phyloP scores from a whole-genome alignment of 352 stramenopile species.

The Sclerospora graminicola region DNA sequence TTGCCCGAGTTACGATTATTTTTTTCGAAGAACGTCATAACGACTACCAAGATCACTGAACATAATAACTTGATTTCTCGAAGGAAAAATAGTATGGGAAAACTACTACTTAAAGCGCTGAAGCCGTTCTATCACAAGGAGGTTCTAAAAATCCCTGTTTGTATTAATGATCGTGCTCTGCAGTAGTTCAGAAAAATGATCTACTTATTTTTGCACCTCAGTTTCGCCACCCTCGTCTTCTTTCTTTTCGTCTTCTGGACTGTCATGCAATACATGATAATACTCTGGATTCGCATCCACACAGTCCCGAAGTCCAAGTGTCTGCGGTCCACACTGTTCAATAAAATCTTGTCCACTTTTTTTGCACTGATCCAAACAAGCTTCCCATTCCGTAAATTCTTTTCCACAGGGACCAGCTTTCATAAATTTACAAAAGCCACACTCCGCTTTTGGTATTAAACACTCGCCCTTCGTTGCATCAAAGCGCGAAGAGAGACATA shows the following conservation, averaged over 20 bases:
- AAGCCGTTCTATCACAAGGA: too few species aligned
- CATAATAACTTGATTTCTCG: too few species aligned
- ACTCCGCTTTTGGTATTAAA: slow-evolving; percentile 63
- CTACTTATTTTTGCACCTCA: slow-evolving; percentile 16
- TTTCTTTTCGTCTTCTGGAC: slow-evolving; percentile 23
- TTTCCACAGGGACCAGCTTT: slow-evolving; percentile 75
- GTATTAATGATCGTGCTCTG: too few species aligned
- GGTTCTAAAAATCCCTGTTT: too few species aligned
- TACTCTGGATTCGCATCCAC: slow-evolving; percentile 85
- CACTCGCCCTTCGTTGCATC: slow-evolving; percentile 43
- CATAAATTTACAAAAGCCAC: slow-evolving; percentile 88
- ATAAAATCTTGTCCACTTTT: slow-evolving; percentile 67
- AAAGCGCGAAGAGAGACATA: slow-evolving; percentile 62
- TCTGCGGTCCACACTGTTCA: slow-evolving; percentile 64
- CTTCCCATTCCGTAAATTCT: slow-evolving; percentile 76
- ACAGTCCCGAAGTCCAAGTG: slow-evolving; percentile 70
- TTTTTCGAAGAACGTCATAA: too few species aligned
- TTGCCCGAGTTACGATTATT: too few species aligned
- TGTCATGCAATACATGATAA: slow-evolving; percentile 75
- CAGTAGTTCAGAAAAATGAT: too few species aligned
- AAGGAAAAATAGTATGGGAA: too few species aligned
- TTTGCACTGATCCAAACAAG: slow-evolving; percentile 73
- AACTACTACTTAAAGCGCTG: too few species aligned
- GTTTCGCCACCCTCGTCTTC: background rate
- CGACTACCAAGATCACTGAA: too few species aligned